A percentile compares a stretch with the other conserved stretches of the same genome.
These are phyloP conservation scores for Dentipellis sp. DNA, from an alignment of 768 basidiomycete genomes.

Conservation along the genomic window DNA sequence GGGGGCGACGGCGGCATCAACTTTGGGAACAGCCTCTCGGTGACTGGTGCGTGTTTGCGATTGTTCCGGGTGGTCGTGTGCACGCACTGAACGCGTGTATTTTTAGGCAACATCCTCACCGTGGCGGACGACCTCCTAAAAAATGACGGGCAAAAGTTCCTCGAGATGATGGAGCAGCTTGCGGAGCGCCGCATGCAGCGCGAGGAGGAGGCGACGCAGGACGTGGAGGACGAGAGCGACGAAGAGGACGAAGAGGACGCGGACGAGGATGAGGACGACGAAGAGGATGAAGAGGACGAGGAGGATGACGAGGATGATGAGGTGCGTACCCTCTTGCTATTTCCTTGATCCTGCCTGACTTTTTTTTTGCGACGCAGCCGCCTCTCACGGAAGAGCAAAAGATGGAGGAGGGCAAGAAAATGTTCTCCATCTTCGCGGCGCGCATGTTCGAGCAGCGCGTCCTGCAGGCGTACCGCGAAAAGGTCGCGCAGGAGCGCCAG, in stretches of 20 bases:
- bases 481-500: slow-evolving; percentile 93
- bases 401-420: slow-evolving; percentile 98
- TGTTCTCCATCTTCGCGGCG: slow-evolving; percentile 99
- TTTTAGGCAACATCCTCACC: slow-evolving; percentile 90
- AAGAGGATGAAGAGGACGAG: slow-evolving; percentile 41
- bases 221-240: slow-evolving; percentile 36
- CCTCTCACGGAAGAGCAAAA: slow-evolving; percentile 93
- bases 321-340: slow-evolving; percentile 1
- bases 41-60: slow-evolving; percentile 52
- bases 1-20: slow-evolving; percentile 66
- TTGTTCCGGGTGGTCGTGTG: too few species aligned
- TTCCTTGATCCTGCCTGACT: slow-evolving; percentile 8
- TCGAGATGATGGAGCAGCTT: slow-evolving; percentile 99
- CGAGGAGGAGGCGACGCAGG: slow-evolving; percentile 56
- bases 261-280: slow-evolving; percentile 41
- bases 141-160: slow-evolving; percentile 97
- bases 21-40: slow-evolving; percentile 76
- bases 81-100: slow-evolving; percentile 37
- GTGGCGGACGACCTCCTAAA: slow-evolving; percentile 98
- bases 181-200: slow-evolving; percentile 90
- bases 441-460: slow-evolving; percentile 99
- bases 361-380: slow-evolving; percentile 26
- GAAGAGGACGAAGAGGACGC: slow-evolving; percentile 43
- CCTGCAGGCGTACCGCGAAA: slow-evolving; percentile 91
- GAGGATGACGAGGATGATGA: slow-evolving; percentile 40